These are phyloP conservation scores for Paragyromitra xinjiangensis DNA, from an alignment of 495 filamentous ascomycete genomes.

Conservation along the genomic window DNA sequence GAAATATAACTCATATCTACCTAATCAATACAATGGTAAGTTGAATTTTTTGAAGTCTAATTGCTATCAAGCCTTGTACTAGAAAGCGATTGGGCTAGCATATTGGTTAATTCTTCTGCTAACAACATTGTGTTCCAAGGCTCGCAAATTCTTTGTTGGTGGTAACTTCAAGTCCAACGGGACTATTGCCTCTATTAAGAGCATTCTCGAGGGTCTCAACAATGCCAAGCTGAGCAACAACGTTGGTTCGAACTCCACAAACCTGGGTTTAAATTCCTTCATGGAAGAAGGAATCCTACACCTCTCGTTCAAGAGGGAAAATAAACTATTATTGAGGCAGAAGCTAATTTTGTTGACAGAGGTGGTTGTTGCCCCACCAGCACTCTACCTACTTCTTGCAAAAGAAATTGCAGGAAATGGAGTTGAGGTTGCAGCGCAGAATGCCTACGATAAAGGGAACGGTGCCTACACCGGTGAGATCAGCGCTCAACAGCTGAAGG, in stretches of 20 bases:
- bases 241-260: conserved; percentile 64
- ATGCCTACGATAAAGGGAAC: conserved; percentile 94
- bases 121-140: conserved; percentile 43
- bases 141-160: conserved; percentile 98
- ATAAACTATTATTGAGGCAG: conserved; percentile 5
- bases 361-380: conserved; percentile 90
- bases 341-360: conserved; percentile 63
- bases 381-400: conserved; percentile 87
- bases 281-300: conserved; percentile 5
- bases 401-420: conserved; percentile 69
- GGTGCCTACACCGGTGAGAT: conserved; percentile 98
- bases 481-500: conserved; percentile 85
- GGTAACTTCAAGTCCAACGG: conserved; percentile 99
- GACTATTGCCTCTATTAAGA: conserved; percentile 78
- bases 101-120: background rate
- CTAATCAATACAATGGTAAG: conserved; percentile 25
- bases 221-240: conserved; percentile 73
- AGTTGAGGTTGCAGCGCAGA: conserved; percentile 83
- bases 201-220: conserved; percentile 88
- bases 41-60: background rate
- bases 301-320: conserved; percentile 14
- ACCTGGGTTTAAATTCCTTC: conserved; percentile 16
- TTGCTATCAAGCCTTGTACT: background rate
- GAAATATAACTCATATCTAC: background rate
- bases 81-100: background rate